Percentiles rank a stretch among this genome's conserved stretches.
phyloP scores from a whole-genome alignment of 257 asterid species.

The Phtheirospermum japonicum region DNA sequence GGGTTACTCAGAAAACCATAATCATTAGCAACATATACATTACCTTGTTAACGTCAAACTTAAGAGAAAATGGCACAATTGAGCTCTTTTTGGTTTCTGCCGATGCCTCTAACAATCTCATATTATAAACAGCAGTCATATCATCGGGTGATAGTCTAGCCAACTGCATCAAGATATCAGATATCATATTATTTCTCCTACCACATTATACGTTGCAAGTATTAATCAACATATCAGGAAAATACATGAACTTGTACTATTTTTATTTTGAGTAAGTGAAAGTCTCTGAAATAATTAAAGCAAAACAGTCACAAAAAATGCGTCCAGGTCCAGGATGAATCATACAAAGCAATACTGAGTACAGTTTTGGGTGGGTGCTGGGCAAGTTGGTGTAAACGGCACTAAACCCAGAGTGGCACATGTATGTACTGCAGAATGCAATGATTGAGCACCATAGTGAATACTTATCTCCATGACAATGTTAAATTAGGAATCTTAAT shows the following conservation, averaged over 20 bases:
- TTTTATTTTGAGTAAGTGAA: not conserved
- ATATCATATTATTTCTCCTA: constrained; percentile 8
- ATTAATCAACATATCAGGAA: constrained; percentile 22
- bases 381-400: constrained; percentile 17
- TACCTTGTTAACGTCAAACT: constrained; percentile 96
- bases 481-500: not conserved
- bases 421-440: not conserved
- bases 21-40: constrained; percentile 16
- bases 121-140: constrained; percentile 84
- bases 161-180: constrained; percentile 47
- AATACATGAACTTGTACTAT: not conserved
- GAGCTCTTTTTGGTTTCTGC: constrained; percentile 72
- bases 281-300: constrained; percentile 12
- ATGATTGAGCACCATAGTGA: not conserved
- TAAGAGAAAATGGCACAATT: constrained; percentile 68
- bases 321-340: constrained; percentile 8
- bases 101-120: constrained; percentile 85
- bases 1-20: constrained; percentile 19
- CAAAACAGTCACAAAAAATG: not conserved
- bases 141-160: constrained; percentile 84
- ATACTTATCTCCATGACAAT: not conserved
- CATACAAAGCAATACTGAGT: not conserved
- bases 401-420: not conserved
- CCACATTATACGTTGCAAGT: not conserved
- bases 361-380: not conserved